Evolutionary conservation across 1,284 basidiomycete species (phyloP).

Genomic region (Moesziomyces sp.): DNA sequence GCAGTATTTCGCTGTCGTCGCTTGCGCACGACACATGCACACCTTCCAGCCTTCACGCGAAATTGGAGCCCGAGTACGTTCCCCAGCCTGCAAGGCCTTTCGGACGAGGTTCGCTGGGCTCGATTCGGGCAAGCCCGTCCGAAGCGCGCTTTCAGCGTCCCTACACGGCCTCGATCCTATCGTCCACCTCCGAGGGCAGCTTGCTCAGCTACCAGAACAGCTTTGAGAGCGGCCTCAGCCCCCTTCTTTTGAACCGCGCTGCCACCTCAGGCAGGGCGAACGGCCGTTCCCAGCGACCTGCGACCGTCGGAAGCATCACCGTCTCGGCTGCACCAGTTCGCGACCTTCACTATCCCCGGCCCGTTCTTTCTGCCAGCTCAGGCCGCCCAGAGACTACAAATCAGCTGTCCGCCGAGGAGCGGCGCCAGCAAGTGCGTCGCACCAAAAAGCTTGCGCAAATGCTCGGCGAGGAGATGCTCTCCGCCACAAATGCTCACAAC

Average conservation of each 20-base stretch:
- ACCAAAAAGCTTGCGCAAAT: constrained; percentile 54
- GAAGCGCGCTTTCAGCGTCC: constrained; percentile 23
- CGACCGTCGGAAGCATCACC: constrained; percentile 17
- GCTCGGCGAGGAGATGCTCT: constrained; percentile 54
- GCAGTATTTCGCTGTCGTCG: constrained; percentile 11
- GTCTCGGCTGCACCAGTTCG: not conserved
- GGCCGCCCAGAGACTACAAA: constrained; percentile 39
- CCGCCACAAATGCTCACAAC: constrained; percentile 6
- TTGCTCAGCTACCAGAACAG: constrained; percentile 39
- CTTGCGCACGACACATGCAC: constrained; percentile 2
- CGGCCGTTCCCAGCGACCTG: constrained; percentile 12
- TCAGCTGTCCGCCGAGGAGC: constrained; percentile 35
- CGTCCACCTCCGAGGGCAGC: constrained; percentile 31
- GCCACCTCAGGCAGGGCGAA: constrained; percentile 2
- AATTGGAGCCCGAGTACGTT: constrained; percentile 8
- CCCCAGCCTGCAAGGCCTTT: constrained; percentile 11
- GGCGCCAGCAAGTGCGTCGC: constrained; percentile 45
- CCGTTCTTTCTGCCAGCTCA: not conserved
- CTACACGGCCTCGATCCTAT: constrained; percentile 37
- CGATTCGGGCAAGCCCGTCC: constrained; percentile 10
- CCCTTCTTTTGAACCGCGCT: constrained; percentile 21
- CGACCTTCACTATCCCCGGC: constrained; percentile 4
- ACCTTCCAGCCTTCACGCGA: constrained; percentile 4
- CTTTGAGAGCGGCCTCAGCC: constrained; percentile 38
- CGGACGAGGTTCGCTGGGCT: constrained; percentile 6